Percentiles rank a stretch among this genome's conserved stretches.
Conservation (phyloP, 257 asterid species). For the Primulina huaijiensis region DNA sequence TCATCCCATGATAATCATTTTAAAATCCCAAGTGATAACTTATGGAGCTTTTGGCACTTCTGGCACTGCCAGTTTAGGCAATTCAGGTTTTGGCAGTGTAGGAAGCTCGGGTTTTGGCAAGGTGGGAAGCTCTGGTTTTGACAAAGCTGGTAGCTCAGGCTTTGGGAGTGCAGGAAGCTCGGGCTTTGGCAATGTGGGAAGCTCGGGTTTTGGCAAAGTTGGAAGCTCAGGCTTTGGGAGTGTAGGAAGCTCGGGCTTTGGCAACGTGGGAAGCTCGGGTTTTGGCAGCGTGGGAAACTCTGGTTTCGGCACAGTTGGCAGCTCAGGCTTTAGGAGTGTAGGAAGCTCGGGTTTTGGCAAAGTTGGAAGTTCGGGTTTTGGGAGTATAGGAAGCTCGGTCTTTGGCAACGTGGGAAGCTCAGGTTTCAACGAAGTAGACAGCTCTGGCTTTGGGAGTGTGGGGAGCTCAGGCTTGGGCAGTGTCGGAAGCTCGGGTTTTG, state of each 20-base stretch:
- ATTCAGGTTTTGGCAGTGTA: slow-evolving; percentile 1
- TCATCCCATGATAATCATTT: neutral
- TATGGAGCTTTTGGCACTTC: slow-evolving; percentile 5
- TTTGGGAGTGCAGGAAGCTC: neutral
- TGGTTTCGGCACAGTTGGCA: slow-evolving; percentile 30
- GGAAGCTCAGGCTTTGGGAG: neutral
- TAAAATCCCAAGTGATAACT: neutral
- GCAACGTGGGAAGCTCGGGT: slow-evolving; percentile 11
- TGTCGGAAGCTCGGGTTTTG: slow-evolving; percentile 8
- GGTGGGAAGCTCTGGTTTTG: slow-evolving; percentile 6
- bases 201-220: too few species aligned
- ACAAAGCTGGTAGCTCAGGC: neutral
- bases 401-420: slow-evolving; percentile 21
- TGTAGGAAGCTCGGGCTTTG: slow-evolving; percentile 17
- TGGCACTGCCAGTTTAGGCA: neutral
- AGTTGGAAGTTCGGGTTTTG: slow-evolving; percentile 25
- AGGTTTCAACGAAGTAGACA: neutral
- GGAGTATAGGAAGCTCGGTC: neutral
- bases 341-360: slow-evolving; percentile 23
- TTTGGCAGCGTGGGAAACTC: neutral
- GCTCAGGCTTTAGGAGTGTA: neutral
- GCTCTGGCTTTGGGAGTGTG: neutral
- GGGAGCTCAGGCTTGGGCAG: slow-evolving; percentile 8
- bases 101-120: neutral
- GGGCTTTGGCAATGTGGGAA: neutral